phyloP scores from a whole-genome alignment of 441 rosid species.

The Arabidopsis lyrata region DNA sequence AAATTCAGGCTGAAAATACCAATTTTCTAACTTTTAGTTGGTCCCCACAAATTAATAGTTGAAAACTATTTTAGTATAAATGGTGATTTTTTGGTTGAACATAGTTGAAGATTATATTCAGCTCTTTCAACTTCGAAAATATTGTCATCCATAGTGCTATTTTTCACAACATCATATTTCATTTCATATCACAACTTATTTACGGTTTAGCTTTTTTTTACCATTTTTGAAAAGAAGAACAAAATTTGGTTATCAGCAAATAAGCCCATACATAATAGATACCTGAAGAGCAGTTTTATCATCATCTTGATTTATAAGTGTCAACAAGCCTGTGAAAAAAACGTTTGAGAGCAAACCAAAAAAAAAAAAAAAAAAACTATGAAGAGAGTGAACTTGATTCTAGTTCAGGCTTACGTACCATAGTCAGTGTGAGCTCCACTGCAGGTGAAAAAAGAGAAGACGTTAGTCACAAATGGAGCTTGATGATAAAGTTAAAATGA shows the following conservation, averaged over 20 bases:
- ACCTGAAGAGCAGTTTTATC: slow-evolving; percentile 87
- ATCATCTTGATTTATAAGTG: slow-evolving; percentile 91
- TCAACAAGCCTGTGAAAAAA: slow-evolving; percentile 59
- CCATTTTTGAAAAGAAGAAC: neutral
- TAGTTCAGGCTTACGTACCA: slow-evolving; percentile 48
- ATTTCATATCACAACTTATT: neutral
- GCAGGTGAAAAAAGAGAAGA: neutral
- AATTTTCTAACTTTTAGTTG: too few species aligned
- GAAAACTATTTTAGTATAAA: too few species aligned
- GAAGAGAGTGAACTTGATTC: slow-evolving; percentile 4
- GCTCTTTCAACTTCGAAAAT: too few species aligned
- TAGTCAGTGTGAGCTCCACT: slow-evolving; percentile 87
- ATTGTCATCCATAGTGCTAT: neutral
- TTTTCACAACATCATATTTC: neutral
- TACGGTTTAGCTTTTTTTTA: neutral
- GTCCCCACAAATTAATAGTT: too few species aligned
- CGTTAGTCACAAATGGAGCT: neutral
- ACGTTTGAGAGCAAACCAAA: neutral
- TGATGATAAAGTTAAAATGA: neutral
- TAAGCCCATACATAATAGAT: neutral
- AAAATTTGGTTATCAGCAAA: neutral
- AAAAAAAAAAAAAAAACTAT: neutral
- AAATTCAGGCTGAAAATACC: too few species aligned
- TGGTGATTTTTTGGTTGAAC: too few species aligned
- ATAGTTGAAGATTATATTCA: too few species aligned